Conservation (phyloP, 2,329 filamentous ascomycete species). For the Xylaria sp. region DNA sequence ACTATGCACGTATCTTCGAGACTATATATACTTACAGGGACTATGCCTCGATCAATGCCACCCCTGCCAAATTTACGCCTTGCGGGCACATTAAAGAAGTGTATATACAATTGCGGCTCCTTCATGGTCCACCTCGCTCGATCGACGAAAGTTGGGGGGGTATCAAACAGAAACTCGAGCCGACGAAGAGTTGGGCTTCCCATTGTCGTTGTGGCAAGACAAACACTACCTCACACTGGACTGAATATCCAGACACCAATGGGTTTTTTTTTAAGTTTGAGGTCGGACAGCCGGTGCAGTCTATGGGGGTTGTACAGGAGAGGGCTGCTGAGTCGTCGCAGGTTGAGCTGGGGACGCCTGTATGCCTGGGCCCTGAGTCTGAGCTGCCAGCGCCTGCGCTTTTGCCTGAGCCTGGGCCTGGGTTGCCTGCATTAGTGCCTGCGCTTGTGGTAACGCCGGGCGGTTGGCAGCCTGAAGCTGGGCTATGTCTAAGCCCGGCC, state of each 20-base stretch:
- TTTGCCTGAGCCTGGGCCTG: slow-evolving; percentile 35
- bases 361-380: slow-evolving; percentile 31
- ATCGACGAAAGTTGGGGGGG: slow-evolving; percentile 28
- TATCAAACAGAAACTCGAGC: slow-evolving; percentile 36
- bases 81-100: slow-evolving; percentile 33
- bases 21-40: slow-evolving; percentile 43
- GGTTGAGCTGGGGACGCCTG: slow-evolving; percentile 28
- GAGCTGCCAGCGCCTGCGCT: slow-evolving; percentile 35
- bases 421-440: slow-evolving; percentile 33
- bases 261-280: background rate
- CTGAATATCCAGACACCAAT: background rate
- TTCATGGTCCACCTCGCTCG: slow-evolving; percentile 18
- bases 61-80: slow-evolving; percentile 26
- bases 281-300: slow-evolving; percentile 3
- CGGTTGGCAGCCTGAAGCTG: slow-evolving; percentile 41
- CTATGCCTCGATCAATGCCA: slow-evolving; percentile 26
- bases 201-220: slow-evolving; percentile 4
- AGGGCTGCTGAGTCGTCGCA: slow-evolving; percentile 19
- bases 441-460: slow-evolving; percentile 41
- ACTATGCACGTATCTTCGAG: slow-evolving; percentile 43
- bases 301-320: slow-evolving; percentile 28
- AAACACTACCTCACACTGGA: slow-evolving; percentile 11
- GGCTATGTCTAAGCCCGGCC: slow-evolving; percentile 49
- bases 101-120: slow-evolving; percentile 44
- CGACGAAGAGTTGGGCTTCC: slow-evolving; percentile 19